phyloP scores from a whole-genome alignment of 78 protist genomes.

The Planoprotostelium fungivorum region DNA sequence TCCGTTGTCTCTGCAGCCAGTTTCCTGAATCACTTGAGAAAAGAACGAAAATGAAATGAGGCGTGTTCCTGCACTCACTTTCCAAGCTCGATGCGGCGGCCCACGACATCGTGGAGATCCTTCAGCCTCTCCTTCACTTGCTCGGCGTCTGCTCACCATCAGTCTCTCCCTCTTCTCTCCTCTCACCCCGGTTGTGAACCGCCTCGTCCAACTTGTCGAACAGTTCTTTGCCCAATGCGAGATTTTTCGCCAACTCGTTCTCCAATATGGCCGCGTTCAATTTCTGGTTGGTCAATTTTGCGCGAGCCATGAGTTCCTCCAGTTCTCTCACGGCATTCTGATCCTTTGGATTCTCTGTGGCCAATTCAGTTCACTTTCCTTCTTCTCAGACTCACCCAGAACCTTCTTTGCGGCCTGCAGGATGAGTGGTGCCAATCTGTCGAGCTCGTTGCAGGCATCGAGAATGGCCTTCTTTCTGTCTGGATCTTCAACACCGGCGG shows the following conservation, averaged over 20 bases:
- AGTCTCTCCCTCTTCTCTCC: not conserved
- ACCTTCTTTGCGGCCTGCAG: not conserved
- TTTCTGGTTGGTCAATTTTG: not conserved
- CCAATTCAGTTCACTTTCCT: too few relatives aligned
- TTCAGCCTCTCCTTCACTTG: not conserved
- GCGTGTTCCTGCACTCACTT: not conserved
- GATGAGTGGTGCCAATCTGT: not conserved
- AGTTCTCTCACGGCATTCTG: not conserved
- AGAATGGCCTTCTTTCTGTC: not conserved
- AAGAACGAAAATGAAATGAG: too few relatives aligned
- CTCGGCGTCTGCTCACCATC: not conserved
- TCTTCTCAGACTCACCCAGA: not conserved
- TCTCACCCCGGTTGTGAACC: not conserved
- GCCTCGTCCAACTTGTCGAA: not conserved
- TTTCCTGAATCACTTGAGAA: not conserved
- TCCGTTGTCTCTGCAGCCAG: not conserved
- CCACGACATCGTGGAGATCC: not conserved
- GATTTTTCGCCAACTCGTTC: not conserved
- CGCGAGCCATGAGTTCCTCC: not conserved
- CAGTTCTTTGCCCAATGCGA: not conserved
- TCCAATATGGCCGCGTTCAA: not conserved
- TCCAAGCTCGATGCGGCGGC: not conserved
- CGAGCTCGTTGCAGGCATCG: not conserved
- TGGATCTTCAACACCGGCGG: not conserved
- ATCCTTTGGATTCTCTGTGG: not conserved